Evolutionary conservation across 768 basidiomycete genomes (phyloP), one percentile per base, ranked within the genome.

Genomic region (Postia placenta): DNA sequence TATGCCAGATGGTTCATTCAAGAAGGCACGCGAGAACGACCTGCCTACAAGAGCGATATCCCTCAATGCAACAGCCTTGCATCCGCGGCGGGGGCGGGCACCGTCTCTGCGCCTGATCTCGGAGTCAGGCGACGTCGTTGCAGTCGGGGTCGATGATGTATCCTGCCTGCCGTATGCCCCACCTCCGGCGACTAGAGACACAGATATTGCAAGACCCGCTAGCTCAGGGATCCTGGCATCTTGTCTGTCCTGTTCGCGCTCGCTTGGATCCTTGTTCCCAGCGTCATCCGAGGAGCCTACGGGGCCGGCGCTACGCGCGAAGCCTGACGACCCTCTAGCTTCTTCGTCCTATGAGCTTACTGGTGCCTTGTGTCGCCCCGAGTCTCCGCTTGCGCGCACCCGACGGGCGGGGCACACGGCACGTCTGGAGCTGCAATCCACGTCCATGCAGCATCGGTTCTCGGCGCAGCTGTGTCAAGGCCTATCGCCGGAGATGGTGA

Each of bases 401-500:
- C 22, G 42, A 15, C 42, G 42, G 11, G 12, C 24, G 11, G 23
- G 22, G 14, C 47, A 30, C 6, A 48, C 65, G n/a, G 78, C 80
- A 30, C 64, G 67, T 20, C 73, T 80, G 70, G 54, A 66, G n/a
- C 60, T 76, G 42, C 64, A 68, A 36, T 69, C 74, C 42, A 72
- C 72, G 19, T 50, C 61, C 4, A 52, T 59, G 25, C 65, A 59
- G 51, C 71, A 82, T 61, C 71, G 64, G 3, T 62, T 81, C n/a
- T 67, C 67, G 24, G 75, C 80, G 12, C 63, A 63, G 37, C 72
- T 83, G 11, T 79, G 79, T 7, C 58, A 64, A 42, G 65, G 66
- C 9, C 74, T 76, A 39, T 63, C 71, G 54, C 73, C 78, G 12
- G 81, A 83, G 59, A 83, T 83, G 81, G 78, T 83, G 23, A 83